Base-by-base conservation (phyloP, 2,329 filamentous ascomycete species). In the Zarea fungicola region DNA sequence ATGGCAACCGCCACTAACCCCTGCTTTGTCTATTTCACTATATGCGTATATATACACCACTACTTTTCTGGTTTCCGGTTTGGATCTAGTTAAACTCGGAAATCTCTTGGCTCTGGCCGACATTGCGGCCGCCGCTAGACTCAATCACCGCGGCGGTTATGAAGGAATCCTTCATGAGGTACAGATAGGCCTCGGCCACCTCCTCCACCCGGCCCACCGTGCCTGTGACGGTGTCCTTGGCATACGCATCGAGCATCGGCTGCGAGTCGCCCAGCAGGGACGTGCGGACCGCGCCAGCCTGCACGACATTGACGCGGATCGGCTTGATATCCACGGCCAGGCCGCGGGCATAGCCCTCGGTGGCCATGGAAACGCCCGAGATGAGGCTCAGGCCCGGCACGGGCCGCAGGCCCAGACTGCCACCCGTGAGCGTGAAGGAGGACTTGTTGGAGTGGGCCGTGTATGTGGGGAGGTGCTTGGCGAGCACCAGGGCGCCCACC, bases 251-350 rank as follows among this genome's bases (percentile, higher is more conserved):
- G 25, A 56, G 48, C 5, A 37, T 5, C 7, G 28, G 46, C 31
- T 51, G 52, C n/a, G 54, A 26, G 1, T 32, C 43, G 46, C 56
- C 44, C 42, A 62, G 58, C 25, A 76, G 47, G 35, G 71, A 70
- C 6, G 78, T 81, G 32, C 71, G 61, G 0, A 78, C 68, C 0
- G 70, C 66, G 0, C 83, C 84, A 0, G 81, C 80, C 46, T 65
- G 68, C 1, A 87, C 77, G 1, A 75, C 59, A 58, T 87, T 87
- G 22, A 85, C 81, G 2, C 84, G 66, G 8, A 85, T 63, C 0
- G 84, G 84, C 53, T 73, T 74, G 48, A 88, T 58, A 56, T 87
- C 83, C 26, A 85, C 57, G 2, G 83, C 83, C 28, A 87, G 64
- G 3, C 70, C 74, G 2, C 77, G 69, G 2, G 71, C 69, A 60